Conservation (phyloP, 495 filamentous ascomycete species). For the Lasiosphaeris hirsuta region DNA sequence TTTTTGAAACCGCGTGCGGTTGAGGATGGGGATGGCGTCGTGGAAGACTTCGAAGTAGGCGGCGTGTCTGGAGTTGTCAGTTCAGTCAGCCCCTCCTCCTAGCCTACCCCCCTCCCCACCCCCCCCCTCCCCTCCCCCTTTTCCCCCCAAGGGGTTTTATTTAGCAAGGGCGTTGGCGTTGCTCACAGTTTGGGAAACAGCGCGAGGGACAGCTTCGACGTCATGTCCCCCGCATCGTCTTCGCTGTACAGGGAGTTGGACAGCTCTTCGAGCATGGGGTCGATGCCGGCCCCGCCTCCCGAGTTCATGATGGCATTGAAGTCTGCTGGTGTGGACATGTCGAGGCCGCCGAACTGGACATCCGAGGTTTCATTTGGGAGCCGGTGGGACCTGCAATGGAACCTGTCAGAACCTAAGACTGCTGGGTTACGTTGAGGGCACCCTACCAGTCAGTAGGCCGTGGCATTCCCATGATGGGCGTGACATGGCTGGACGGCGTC, state of each 20-base stretch:
- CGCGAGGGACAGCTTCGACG: neutral
- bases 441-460: no score
- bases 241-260: constrained; percentile 10
- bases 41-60: constrained; percentile 4
- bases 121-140: no score
- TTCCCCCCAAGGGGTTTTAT: no score
- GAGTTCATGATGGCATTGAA: no score
- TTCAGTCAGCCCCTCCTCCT: no score
- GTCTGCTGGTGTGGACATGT: neutral
- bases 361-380: neutral
- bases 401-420: no score
- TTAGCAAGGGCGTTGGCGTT: neutral
- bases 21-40: constrained; percentile 9
- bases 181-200: neutral
- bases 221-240: neutral
- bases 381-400: no score
- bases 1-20: constrained; percentile 6
- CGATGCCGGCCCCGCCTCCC: neutral
- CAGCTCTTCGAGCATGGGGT: constrained; percentile 5
- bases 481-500: no score
- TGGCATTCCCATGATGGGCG: no score
- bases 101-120: no score
- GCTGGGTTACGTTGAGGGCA: no score
- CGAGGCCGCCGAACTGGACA: neutral
- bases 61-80: neutral